Percentiles rank a stretch among this genome's conserved stretches.
Evolutionary conservation across 2,329 filamentous ascomycete species (phyloP).

Genomic region (Fusarium sp.): DNA sequence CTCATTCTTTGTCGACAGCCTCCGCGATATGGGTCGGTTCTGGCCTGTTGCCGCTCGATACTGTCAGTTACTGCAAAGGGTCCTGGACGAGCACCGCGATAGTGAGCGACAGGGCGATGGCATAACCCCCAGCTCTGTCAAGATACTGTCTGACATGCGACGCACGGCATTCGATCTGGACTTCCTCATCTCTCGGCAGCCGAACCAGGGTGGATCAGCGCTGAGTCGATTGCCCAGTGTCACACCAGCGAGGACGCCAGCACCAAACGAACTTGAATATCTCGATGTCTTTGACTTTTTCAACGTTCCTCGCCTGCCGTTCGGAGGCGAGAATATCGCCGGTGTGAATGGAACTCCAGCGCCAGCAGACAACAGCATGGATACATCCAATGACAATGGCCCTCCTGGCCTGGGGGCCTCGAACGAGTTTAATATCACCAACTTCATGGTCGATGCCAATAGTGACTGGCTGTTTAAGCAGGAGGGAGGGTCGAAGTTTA

Average conservation of each 20-base stretch:
- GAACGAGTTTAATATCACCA: conserved; percentile 82
- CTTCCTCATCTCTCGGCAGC: conserved; percentile 87
- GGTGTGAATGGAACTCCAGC: conserved; percentile 33
- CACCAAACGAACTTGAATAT: conserved; percentile 87
- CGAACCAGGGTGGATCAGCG: conserved; percentile 58
- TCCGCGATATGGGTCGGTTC: conserved; percentile 82
- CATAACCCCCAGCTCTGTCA: conserved; percentile 83
- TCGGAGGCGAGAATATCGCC: conserved; percentile 54
- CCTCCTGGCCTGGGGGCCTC: conserved; percentile 45
- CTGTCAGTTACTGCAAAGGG: conserved; percentile 80
- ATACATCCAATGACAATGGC: conserved; percentile 42
- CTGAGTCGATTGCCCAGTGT: conserved; percentile 62
- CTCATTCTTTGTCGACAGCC: conserved; percentile 82
- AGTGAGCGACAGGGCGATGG: conserved; percentile 80
- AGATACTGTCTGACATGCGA: conserved; percentile 91
- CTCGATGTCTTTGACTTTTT: conserved; percentile 96
- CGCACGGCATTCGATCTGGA: conserved; percentile 91
- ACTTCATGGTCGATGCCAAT: conserved; percentile 80
- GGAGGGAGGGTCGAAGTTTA: conserved; percentile 48
- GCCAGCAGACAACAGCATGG: conserved; percentile 42
- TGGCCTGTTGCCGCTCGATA: conserved; percentile 91
- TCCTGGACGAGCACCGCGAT: conserved; percentile 87
- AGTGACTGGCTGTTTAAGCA: conserved; percentile 80
- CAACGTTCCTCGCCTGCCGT: conserved; percentile 82
- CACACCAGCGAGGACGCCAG: conserved; percentile 76